A percentile compares a stretch with the other conserved stretches of the same genome.
These are phyloP conservation scores for Forsythia viridissima DNA, from an alignment of 257 asterid species.

Conservation along the genomic window DNA sequence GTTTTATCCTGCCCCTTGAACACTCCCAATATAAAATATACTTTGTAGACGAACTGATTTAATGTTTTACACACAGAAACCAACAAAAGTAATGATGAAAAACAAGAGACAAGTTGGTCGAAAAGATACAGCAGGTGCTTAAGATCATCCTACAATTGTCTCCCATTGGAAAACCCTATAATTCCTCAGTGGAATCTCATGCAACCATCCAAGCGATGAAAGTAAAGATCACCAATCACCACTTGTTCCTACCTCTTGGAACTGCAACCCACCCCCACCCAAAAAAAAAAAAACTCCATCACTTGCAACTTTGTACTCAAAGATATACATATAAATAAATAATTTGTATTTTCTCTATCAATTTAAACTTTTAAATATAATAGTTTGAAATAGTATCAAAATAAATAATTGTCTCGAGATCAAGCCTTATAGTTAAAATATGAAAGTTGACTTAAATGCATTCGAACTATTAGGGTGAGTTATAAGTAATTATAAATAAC, in stretches of 20 bases:
- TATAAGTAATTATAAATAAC: no score
- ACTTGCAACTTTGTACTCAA: no score
- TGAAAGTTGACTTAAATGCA: not conserved
- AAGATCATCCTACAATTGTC: slow-evolving; percentile 13
- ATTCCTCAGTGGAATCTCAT: not conserved
- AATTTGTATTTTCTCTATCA: not conserved
- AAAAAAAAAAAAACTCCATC: no score
- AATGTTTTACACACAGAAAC: not conserved
- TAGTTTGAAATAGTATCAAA: no score
- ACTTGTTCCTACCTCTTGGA: not conserved
- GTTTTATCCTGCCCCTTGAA: no score
- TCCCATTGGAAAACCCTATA: slow-evolving; percentile 6
- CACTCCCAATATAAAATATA: not conserved
- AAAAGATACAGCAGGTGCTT: not conserved
- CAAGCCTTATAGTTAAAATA: not conserved
- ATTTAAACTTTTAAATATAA: no score
- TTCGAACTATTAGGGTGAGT: no score
- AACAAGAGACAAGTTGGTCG: not conserved
- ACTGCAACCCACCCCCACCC: not conserved
- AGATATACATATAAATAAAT: no score
- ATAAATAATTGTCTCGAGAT: not conserved
- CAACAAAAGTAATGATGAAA: not conserved
- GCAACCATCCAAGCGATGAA: not conserved
- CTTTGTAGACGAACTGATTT: not conserved
- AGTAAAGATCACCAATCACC: not conserved